Base-by-base conservation (phyloP, 1,284 basidiomycete genomes). In the Peniophora sp. region DNA sequence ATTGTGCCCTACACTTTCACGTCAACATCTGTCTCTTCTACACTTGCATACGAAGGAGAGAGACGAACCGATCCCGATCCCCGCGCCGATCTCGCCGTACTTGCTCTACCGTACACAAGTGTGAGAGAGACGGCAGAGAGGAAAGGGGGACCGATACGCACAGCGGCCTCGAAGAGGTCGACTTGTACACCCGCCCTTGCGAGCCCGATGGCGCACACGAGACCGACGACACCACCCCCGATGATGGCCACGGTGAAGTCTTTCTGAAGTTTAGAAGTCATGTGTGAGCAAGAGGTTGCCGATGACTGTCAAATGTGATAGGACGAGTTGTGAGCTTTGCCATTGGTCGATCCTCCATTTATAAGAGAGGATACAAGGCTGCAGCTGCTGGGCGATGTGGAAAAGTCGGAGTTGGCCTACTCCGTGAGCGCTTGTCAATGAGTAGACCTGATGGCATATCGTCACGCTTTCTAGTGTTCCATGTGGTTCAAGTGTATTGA, bases 21-120 rank as follows among this genome's bases (percentile, higher is more conserved):
- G 22, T 49, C 22, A 36, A 43, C 14, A 24, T 32, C 6, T 32
- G 46, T n/a, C 24, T 17, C n/a, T n/a, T n/a, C n/a, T 6, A 47
- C 48, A 35, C 48, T 14, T 39, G 24, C 12, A 25, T 12, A n/a
- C n/a, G n/a, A 34, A 2, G 32, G 49, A 56, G 45, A 34, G 22
- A 47, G 45, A 32, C 10, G 45, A 50, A 75, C 77, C 77, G 41
- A 80, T 53, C 16, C 70, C 74, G 36, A 79, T 69, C 2, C 77
- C 77, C 22, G 77, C 77, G 14, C 77, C 77, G 45, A 78, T 66
- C 59, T 77, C 73, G 24, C 65, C 67, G 52, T 77, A 75, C 24
- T 27, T 51, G 65, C 64, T 14, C 67, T 52, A 71, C 73, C 8
- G 12, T 82, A 14, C 17, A 23, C 9, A 14, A 22, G 17, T 44